Evolutionary conservation across 352 stramenopile species (phyloP), one percentile per base, ranked within the genome.

Genomic region (Bremia lactucae): DNA sequence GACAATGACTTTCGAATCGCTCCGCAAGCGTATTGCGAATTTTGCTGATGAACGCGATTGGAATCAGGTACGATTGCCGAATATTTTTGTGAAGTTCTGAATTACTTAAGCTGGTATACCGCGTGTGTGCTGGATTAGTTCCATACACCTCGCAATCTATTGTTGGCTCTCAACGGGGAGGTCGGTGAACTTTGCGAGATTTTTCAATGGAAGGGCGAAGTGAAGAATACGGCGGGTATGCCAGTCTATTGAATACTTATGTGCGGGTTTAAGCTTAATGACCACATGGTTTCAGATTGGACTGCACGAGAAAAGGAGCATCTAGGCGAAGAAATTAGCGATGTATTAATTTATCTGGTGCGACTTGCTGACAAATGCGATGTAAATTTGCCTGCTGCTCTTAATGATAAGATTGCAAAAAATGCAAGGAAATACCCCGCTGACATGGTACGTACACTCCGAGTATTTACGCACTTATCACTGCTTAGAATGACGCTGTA

Each of bases 271-370:
- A 28, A 25, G 15, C 4, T n/a, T 31, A 13, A 2, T 44, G 36
- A 13, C 6, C 4, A 15, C 31, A 16, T 46, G n/a, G 16, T 18
- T 9, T 36, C 45, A 82, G 79, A 82, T 41, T 93, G 66, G 75
- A 76, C 61, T 9, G 31, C 64, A 2, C 72, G 89, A 15, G 76
- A 97, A 40, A 64, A 87, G 11, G 79, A 92, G 39, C 91, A 97
- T 44, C 49, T 98, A 3, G 89, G 85, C 19, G 90, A 98, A 59
- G 94, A 98, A 67, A 74, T 98, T 18, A 96, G 92, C 15, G 95
- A 98, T 66, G 93, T 98, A 35, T 62, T 95, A 31, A 97, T 98
- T 52, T 98, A 98, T 52, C 62, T 97, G 10, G 72, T 98, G n/a
- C 82, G 85, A 19, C 74, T 98, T n/a, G 85, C 90, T 60, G 82